Evolutionary conservation across 805 yeast genomes (phyloP), one percentile per base, ranked within the genome.

Genomic region (Candida caryicola): DNA sequence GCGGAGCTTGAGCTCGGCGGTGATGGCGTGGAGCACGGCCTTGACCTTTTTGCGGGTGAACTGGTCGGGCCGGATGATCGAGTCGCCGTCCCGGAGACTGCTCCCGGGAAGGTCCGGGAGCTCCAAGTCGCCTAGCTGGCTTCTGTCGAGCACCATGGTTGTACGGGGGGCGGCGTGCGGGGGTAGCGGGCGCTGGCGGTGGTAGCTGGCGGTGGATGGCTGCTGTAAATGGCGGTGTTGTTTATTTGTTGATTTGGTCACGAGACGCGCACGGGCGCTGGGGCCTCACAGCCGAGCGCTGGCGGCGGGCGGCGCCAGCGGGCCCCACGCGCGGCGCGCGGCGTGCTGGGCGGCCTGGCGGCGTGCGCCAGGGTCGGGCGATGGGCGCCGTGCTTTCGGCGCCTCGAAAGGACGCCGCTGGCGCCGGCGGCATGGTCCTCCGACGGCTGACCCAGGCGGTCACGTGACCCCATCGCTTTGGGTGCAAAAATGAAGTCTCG

Each of bases 41-140:
- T 81, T 81, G 15, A 87, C 74, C 34, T 79, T 78, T 47, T 80
- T 79, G 38, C 91, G 66, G 16, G 81, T 72, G 48, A 83, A 79
- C 46, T 77, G 69, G 29, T 59, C 54, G 17, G 46, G 43, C 9
- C 47, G 37, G 26, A 57, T 50, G 29, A 35, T 17, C 10, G 37
- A 13, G 23, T 16, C 27, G 17, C 29, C 15, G 17, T 29, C 19
- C 10, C n/a, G 23, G 32, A 17, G 31, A n/a, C 19, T 25, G 33
- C 29, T 18, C 16, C 31, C 31, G n/a, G 63, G 63, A 7, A 57
- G 47, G 19, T 39, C 38, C 4, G 63, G 63, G 14, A 58, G 52
- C 31, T 56, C 55, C 46, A 55, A 39, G 28, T 52, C 50, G 17
- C 40, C 47, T 27, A 40, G 37, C 12, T 40, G 47, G 18, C 30